Evolutionary conservation across 2,329 filamentous ascomycete genomes (phyloP).

Genomic region (Epichloe amarillans): DNA sequence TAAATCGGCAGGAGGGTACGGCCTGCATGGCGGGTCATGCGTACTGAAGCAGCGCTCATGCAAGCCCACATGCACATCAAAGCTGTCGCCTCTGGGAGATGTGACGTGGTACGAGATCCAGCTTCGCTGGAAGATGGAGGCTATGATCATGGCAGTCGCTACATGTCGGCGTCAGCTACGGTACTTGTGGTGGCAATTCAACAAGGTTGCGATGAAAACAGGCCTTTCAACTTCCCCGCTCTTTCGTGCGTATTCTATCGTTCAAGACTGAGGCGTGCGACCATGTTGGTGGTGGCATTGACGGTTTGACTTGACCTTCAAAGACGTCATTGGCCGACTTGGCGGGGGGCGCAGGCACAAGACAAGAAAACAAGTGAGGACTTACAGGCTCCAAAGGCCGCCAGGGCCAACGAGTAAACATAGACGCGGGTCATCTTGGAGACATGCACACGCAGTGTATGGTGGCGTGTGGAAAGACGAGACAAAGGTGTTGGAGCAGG

Average conservation of each 20-base stretch:
- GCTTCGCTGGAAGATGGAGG: constrained; percentile 53
- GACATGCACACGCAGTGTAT: neutral
- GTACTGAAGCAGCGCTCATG: constrained; percentile 68
- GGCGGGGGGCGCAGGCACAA: no score
- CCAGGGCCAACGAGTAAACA: constrained; percentile 29
- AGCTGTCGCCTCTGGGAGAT: constrained; percentile 30
- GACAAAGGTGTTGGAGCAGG: neutral
- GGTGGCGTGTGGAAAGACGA: neutral
- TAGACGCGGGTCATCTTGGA: constrained; percentile 28
- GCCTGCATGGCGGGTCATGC: constrained; percentile 44
- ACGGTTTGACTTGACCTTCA: neutral
- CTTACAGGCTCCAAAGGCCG: constrained; percentile 31
- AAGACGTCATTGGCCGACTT: constrained; percentile 13
- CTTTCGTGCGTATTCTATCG: no score
- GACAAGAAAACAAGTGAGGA: constrained; percentile 7
- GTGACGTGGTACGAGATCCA: constrained; percentile 56
- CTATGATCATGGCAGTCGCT: constrained; percentile 61
- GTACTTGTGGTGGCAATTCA: neutral
- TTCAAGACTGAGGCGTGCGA: neutral
- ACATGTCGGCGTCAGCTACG: constrained; percentile 17
- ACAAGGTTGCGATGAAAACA: neutral
- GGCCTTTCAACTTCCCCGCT: no score
- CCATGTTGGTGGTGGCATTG: neutral
- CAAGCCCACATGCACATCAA: constrained; percentile 57
- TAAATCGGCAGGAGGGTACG: constrained; percentile 20